These are phyloP conservation scores for Cryptococcus sp. DNA, from an alignment of 1,284 basidiomycete genomes.

Conservation along the genomic window DNA sequence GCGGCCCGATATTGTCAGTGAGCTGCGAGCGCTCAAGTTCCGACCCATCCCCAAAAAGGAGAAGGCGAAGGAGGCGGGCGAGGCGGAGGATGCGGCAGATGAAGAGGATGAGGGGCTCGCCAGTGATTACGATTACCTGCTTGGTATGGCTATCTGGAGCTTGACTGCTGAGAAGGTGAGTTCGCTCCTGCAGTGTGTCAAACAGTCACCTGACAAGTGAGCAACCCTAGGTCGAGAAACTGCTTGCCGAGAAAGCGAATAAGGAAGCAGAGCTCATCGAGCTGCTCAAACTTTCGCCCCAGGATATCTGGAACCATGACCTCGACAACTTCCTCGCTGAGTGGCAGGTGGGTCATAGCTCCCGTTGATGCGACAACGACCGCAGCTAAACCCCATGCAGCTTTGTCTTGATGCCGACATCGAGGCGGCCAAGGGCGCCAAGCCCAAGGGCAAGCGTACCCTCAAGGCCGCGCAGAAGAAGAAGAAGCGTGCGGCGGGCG, in stretches of 20 bases:
- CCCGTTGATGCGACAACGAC: background rate
- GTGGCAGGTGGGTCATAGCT: conserved; percentile 67
- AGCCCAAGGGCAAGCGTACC: conserved; percentile 61
- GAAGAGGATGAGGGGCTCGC: conserved; percentile 55
- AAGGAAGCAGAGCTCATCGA: conserved; percentile 80
- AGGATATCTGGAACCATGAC: conserved; percentile 87
- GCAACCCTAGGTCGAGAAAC: conserved; percentile 68
- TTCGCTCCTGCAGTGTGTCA: background rate
- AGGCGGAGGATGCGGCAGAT: conserved; percentile 64
- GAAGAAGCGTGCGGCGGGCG: conserved; percentile 54
- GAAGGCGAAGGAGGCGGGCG: conserved; percentile 68
- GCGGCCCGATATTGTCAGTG: conserved; percentile 78
- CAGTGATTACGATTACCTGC: conserved; percentile 87
- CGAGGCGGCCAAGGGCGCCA: conserved; percentile 61
- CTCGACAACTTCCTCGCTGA: conserved; percentile 76
- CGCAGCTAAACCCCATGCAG: conserved; percentile 43
- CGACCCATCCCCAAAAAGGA: conserved; percentile 72
- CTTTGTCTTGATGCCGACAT: conserved; percentile 59
- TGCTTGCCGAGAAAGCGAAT: conserved; percentile 71
- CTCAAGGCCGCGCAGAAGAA: conserved; percentile 61
- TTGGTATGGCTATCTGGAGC: conserved; percentile 93
- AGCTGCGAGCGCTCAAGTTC: conserved; percentile 82
- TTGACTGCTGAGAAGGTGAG: conserved; percentile 83
- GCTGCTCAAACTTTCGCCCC: conserved; percentile 74
- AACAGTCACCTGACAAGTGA: background rate